Evolutionary conservation across 2,329 filamentous ascomycete species (phyloP), one percentile per base, ranked within the genome.

Genomic region (Phialemonium atrogriseum): DNA sequence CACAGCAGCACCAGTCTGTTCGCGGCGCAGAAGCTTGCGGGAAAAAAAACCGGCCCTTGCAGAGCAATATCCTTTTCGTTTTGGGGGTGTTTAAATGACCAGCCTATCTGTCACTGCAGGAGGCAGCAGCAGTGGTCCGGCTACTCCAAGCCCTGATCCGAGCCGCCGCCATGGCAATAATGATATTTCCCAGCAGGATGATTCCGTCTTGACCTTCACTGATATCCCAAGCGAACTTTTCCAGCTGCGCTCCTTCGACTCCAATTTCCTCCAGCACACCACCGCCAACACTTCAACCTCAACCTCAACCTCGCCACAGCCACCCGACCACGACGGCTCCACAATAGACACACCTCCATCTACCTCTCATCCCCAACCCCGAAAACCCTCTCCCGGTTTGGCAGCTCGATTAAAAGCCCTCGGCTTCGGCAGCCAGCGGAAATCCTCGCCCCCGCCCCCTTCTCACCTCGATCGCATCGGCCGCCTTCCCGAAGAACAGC

Each of bases 401-500:
- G 75, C 76, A 43, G 75, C 74, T 38, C 72, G 76, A 49, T 65
- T 80, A 34, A 78, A 76, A 49, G 76, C 76, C 24, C 61, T 80
- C 26, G 75, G 76, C 23, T 77, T 80, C 40, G 72, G 71, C 35
- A 54, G 56, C 16, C 40, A 55, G 31, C 60, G 59, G 40, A 58
- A 60, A 37, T 45, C 57, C 40, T 50, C 56, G 24, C 52, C 51
- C 25, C 42, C 56, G 32, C 46, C 48, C 11, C 43, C 54, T 8
- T 41, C 42, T 7, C 36, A 33, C 15, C 47, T 51, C 53, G 67
- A 72, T 30, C 58, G 60, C 48, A 66, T 84, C 47, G 80, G 80
- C 43, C 76, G 80, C 38, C 74, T 86, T 33, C 68, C 80, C 46
- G 77, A 84, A 55, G 66, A 77, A 42, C 79, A 84, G 47, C 66